A percentile compares a stretch with the other conserved stretches of the same genome.
Evolutionary conservation across 768 basidiomycete species (phyloP).

Genomic region (Tulasnella sp.): DNA sequence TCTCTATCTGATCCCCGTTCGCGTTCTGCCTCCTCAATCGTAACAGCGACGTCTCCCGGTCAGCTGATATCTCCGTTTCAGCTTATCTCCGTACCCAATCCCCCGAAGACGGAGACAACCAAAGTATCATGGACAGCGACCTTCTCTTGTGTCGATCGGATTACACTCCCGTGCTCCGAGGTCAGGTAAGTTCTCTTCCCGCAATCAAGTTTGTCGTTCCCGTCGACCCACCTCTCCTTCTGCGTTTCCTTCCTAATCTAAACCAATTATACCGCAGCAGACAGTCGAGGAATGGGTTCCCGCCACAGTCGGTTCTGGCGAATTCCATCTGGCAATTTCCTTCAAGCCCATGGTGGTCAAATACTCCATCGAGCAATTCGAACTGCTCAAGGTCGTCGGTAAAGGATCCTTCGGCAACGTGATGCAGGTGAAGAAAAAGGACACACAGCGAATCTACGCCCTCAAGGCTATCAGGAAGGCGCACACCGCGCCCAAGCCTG

Average conservation of each 20-base stretch:
- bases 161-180: slow-evolving; percentile 76
- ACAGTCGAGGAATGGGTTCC: slow-evolving; percentile 57
- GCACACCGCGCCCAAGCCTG: slow-evolving; percentile 90
- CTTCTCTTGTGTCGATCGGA: slow-evolving; percentile 89
- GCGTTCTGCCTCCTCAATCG: slow-evolving; percentile 18
- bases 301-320: slow-evolving; percentile 80
- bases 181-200: slow-evolving; percentile 48
- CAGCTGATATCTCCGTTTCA: slow-evolving; percentile 86
- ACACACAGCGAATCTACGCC: slow-evolving; percentile 95
- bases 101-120: slow-evolving; percentile 54
- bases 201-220: neutral
- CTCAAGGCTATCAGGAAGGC: slow-evolving; percentile 98
- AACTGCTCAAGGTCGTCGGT: slow-evolving; percentile 94
- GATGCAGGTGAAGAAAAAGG: slow-evolving; percentile 99
- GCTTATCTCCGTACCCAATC: slow-evolving; percentile 84
- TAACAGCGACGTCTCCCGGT: slow-evolving; percentile 86
- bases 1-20: slow-evolving; percentile 20
- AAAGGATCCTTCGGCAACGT: slow-evolving; percentile 95
- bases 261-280: slow-evolving; percentile 44
- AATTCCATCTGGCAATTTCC: slow-evolving; percentile 93
- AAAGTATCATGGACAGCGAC: slow-evolving; percentile 95
- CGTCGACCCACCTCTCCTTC: neutral
- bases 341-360: slow-evolving; percentile 68
- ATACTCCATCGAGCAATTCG: slow-evolving; percentile 97
- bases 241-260: neutral